Evolutionary conservation across 768 basidiomycete species (phyloP), one percentile per base, ranked within the genome.

Genomic region (Leccinum broughii): DNA sequence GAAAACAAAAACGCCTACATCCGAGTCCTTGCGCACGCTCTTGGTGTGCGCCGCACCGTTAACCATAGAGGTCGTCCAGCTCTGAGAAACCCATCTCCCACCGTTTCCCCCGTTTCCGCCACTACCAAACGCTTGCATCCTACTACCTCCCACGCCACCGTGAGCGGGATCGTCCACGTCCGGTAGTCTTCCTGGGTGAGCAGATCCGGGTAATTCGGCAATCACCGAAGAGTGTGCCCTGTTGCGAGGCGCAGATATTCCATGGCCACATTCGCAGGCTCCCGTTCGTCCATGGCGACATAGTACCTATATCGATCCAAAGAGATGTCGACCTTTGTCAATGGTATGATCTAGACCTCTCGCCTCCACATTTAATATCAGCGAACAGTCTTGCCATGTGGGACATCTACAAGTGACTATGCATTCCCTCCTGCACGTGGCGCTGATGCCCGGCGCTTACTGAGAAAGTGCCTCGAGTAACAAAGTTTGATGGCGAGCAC

Each of bases 1-100:
- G 56, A 14, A 51, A 52, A 32, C 15, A 72, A 14, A 51, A 52
- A 32, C 15, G 72, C 86, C 64, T 66, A 90, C 90, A 39, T 85
- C 70, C 44, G 77, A 79, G 66, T 92, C 89, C 70, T 62, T 80
- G 68, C 71, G 81, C 76, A 73, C 84, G 75, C 65, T 84, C 70
- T 72, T 83, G 20, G 71, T 83, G 60, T 86, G 82, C 0, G 87
- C 89, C 15, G 85, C 84, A 6, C 90, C 90, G 58, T 93, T 90
- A 51, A 88, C 74, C 2, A 77, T 84, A 7, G 81, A 77, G 26
- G 82, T 81, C 73, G 81, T 74, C 59, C 75, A 82, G 66, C 85
- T 86, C 71, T 90, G 82, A 11, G 82, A 80, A 61, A 79, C 60
- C 83, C 84, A 82, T 66, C 77, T 54, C 1, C 61, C 57, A 0